These are phyloP conservation scores for Entomortierella parvispora DNA, from an alignment of 192 early-diverging fungal species.

Conservation along the genomic window DNA sequence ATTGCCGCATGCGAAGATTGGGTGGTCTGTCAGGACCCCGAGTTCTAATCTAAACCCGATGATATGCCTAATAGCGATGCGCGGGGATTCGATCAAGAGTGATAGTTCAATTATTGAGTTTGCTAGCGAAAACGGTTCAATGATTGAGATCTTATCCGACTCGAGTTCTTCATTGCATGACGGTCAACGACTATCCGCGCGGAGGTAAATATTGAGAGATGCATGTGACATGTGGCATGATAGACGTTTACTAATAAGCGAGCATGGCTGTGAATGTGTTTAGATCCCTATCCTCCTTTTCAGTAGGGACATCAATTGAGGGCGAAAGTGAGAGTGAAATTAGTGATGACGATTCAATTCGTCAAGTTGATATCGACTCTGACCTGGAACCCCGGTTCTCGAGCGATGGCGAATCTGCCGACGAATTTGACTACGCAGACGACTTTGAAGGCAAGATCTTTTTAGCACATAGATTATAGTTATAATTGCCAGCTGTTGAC, in stretches of 20 bases:
- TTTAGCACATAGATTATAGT: too few species aligned
- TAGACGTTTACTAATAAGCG: background rate
- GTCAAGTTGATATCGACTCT: slow-evolving; percentile 18
- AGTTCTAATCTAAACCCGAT: too few species aligned
- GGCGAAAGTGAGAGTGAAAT: slow-evolving; percentile 32
- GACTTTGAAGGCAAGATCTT: slow-evolving; percentile 11
- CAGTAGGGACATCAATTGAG: slow-evolving; percentile 13
- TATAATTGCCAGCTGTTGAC: background rate
- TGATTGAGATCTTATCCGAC: slow-evolving; percentile 23
- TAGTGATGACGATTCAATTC: slow-evolving; percentile 19
- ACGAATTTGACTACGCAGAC: slow-evolving; percentile 26
- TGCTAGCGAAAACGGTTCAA: slow-evolving; percentile 39
- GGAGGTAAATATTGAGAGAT: slow-evolving; percentile 14
- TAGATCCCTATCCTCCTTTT: slow-evolving; percentile 38
- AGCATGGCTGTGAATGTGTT: background rate
- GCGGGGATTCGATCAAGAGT: slow-evolving; percentile 11
- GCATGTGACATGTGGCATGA: background rate
- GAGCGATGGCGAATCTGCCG: slow-evolving; percentile 18
- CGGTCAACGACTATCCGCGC: background rate
- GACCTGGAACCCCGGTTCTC: slow-evolving; percentile 37
- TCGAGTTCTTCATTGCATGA: background rate
- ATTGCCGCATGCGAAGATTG: too few species aligned
- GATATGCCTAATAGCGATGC: slow-evolving; percentile 21
- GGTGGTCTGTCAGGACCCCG: too few species aligned
- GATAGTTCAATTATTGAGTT: slow-evolving; percentile 27